Evolutionary conservation across 306 rosid species (phyloP).

Genomic region (Fagus sylvatica): DNA sequence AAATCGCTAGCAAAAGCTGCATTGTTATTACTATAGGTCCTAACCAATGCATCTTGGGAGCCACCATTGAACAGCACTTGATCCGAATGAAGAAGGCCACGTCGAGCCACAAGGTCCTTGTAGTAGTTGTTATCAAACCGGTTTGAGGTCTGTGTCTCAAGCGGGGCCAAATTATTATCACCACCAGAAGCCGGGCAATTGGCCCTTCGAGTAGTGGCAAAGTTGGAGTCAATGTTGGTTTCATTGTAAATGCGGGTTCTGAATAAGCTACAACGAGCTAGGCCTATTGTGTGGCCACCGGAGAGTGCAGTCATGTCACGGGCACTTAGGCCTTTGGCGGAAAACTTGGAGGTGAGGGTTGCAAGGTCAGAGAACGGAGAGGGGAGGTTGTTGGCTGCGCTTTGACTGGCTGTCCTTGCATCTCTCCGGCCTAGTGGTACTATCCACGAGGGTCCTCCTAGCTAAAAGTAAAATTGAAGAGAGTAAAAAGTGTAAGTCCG

Average conservation of each 20-base stretch:
- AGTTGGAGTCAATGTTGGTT: slow-evolving; percentile 49
- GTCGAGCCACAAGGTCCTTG: slow-evolving; percentile 38
- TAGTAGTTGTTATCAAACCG: slow-evolving; percentile 64
- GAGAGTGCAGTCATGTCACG: slow-evolving; percentile 67
- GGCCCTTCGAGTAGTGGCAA: slow-evolving; percentile 42
- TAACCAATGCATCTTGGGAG: slow-evolving; percentile 61
- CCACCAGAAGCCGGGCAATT: slow-evolving; percentile 62
- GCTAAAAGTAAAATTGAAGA: slow-evolving; percentile 30
- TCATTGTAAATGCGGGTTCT: slow-evolving; percentile 64
- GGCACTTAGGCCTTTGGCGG: slow-evolving; percentile 40
- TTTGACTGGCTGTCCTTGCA: slow-evolving; percentile 68
- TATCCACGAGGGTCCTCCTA: slow-evolving; percentile 73
- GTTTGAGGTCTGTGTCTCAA: slow-evolving; percentile 36
- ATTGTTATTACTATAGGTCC: slow-evolving; percentile 35
- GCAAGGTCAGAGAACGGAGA: slow-evolving; percentile 46
- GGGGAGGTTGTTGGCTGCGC: slow-evolving; percentile 64
- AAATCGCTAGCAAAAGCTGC: slow-evolving; percentile 51
- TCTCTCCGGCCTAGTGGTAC: slow-evolving; percentile 73
- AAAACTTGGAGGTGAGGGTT: slow-evolving; percentile 46
- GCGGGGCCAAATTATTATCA: slow-evolving; percentile 56
- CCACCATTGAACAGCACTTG: slow-evolving; percentile 68
- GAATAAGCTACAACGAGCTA: slow-evolving; percentile 50
- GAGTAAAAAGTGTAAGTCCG: neutral
- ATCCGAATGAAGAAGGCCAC: slow-evolving; percentile 77
- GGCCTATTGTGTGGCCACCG: slow-evolving; percentile 73